phyloP scores from a whole-genome alignment of 805 yeast genomes.

The Clavispora asparagi region DNA sequence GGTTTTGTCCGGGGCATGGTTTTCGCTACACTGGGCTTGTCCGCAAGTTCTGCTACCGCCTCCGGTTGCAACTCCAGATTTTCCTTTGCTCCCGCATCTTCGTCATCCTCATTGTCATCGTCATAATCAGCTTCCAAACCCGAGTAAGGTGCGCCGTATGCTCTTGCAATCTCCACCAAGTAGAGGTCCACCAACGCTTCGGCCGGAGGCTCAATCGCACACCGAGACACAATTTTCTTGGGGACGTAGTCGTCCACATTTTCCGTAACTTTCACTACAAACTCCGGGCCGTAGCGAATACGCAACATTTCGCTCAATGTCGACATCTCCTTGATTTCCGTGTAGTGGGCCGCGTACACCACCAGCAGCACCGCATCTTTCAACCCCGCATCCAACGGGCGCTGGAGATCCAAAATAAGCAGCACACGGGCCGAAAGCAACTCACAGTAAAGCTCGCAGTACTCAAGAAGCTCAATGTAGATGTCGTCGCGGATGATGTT shows the following conservation, averaged over 20 bases:
- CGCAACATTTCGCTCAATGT: constrained; percentile 58
- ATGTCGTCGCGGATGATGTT: constrained; percentile 80
- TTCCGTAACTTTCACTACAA: constrained; percentile 49
- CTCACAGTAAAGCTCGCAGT: constrained; percentile 78
- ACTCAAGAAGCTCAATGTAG: constrained; percentile 71
- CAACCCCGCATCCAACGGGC: constrained; percentile 53
- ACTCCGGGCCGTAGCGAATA: constrained; percentile 64
- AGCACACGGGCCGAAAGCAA: constrained; percentile 69
- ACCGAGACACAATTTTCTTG: constrained; percentile 56
- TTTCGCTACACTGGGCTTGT: constrained; percentile 15
- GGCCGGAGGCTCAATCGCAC: constrained; percentile 64
- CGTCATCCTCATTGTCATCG: constrained; percentile 27
- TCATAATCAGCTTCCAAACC: constrained; percentile 35
- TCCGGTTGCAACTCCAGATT: constrained; percentile 20
- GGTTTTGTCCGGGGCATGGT: constrained; percentile 22
- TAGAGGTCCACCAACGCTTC: constrained; percentile 63
- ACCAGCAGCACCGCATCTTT: constrained; percentile 71
- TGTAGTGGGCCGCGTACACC: constrained; percentile 62
- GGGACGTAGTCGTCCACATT: constrained; percentile 52
- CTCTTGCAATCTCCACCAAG: constrained; percentile 72
- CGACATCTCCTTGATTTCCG: constrained; percentile 70
- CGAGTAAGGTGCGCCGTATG: constrained; percentile 72
- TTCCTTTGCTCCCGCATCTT: constrained; percentile 17
- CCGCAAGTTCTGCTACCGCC: constrained; percentile 5
- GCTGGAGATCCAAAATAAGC: constrained; percentile 43